phyloP scores from a whole-genome alignment of 805 yeast species.

The Lachancea dasiensis region DNA sequence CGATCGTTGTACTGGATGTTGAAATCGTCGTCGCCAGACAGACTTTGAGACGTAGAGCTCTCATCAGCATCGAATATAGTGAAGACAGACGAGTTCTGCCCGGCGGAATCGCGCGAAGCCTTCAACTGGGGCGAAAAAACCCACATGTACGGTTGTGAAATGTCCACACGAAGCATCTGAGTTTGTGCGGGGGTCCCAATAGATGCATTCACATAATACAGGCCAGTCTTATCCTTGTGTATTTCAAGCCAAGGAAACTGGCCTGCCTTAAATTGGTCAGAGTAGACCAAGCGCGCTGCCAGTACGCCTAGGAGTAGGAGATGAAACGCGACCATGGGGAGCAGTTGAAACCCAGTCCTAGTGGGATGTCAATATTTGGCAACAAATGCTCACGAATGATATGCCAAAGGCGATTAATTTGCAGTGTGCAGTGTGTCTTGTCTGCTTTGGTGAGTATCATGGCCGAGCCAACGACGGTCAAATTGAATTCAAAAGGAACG shows the following conservation, averaged over 20 bases:
- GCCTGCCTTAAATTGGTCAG: background rate
- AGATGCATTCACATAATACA: constrained; percentile 31
- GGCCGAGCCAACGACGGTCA: no score
- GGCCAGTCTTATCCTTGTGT: constrained; percentile 19
- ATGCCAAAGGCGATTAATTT: no score
- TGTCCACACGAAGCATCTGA: constrained; percentile 30
- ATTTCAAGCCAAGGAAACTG: constrained; percentile 22
- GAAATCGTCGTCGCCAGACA: constrained; percentile 10
- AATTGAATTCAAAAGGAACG: no score
- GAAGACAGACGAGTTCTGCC: constrained; percentile 8
- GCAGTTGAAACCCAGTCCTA: no score
- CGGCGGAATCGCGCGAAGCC: constrained; percentile 7
- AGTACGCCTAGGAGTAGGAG: background rate
- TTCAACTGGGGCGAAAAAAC: constrained; percentile 18
- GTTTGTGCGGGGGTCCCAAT: constrained; percentile 2
- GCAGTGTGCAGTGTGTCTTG: no score
- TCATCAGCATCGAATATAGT: constrained; percentile 14
- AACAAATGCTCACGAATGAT: no score
- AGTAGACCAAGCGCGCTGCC: background rate
- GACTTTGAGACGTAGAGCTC: constrained; percentile 17
- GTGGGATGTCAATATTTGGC: no score
- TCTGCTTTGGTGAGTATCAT: no score
- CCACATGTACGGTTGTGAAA: constrained; percentile 37
- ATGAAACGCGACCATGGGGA: background rate
- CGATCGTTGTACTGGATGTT: constrained; percentile 24